Base-by-base conservation (phyloP, 2,329 filamentous ascomycete species). In the Monosporascus ibericus region DNA sequence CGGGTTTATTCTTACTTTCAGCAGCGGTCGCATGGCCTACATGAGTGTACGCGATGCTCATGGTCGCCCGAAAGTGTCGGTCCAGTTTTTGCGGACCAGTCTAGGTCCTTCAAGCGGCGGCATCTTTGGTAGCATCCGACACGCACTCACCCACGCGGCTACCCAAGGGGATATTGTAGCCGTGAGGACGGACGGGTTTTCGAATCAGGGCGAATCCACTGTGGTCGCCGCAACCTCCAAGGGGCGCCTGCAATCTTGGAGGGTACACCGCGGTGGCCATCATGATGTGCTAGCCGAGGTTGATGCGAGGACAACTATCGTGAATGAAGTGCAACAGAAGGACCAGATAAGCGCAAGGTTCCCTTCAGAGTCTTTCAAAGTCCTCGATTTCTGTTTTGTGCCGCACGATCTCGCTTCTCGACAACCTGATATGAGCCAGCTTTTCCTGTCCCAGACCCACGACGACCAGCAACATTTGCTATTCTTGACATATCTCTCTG, bases 1-100 rank as follows among this genome's bases (percentile, higher is more conserved):
- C 5, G 94, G 94, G 9, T 94, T 96, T 64, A 78, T 97, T 48
- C 75, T 96, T 38, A 82, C 85, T 11, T 87, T 96, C 58, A 96
- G 88, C 68, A 91, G 84, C 54, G 94, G 94, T 15, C 84, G 94
- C 55, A 76, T 96, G 40, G 90, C 89, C 6, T 94, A 96, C 67
- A 75, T 99, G 68, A 91, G 84, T 49, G 78, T 97, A 17, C 83
- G 91, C 62, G 92, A 99, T 69, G 76, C 85, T 44, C 90, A 96
- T 68, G 94, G 94, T 24, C 87, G 91, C 63, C 89, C 92, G 3
- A 81, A 82, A 42, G 86, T 99, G 48, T 83, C 83, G 14, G 84
- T 89, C 0, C 88, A 90, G 59, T 88, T 92, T 60, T 74, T 99
- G 50, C 85, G 83, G 52, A 84, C 78, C 48, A 80, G 76, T 51